A percentile compares a stretch with the other conserved stretches of the same genome.
phyloP scores from a whole-genome alignment of 192 early-diverging fungal species.

The Coemansia sp. region DNA sequence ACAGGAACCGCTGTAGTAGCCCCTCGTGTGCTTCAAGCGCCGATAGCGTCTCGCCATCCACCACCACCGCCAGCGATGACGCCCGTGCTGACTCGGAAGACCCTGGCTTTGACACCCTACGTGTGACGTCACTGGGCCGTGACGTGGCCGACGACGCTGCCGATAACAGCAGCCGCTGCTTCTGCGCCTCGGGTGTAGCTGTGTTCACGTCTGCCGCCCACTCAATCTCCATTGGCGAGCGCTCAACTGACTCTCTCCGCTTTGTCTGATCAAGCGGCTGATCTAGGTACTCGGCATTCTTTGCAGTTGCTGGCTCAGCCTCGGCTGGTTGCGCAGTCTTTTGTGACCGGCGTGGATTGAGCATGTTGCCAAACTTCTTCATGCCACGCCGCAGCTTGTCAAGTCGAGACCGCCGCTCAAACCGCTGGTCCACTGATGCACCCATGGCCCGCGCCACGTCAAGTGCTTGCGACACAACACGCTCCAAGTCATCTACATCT shows the following conservation, averaged over 20 bases:
- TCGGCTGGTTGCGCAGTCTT: too few relatives aligned
- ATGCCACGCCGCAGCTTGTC: constrained; percentile 42
- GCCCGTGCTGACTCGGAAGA: background rate
- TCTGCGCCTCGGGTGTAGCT: background rate
- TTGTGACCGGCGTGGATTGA: constrained; percentile 10
- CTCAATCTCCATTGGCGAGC: background rate
- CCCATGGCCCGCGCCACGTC: constrained; percentile 19
- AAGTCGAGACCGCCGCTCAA: constrained; percentile 26
- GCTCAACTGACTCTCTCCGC: background rate
- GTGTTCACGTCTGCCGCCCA: background rate
- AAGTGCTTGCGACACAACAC: constrained; percentile 24
- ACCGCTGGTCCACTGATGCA: constrained; percentile 37
- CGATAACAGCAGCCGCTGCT: background rate
- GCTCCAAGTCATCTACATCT: constrained; percentile 18
- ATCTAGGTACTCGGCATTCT: too few relatives aligned
- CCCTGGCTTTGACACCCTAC: constrained; percentile 26
- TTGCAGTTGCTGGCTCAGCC: too few relatives aligned
- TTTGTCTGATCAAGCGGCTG: too few relatives aligned
- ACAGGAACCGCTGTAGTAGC: constrained; percentile 64
- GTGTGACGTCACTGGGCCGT: constrained; percentile 19
- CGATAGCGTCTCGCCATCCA: constrained; percentile 86
- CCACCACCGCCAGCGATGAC: constrained; percentile 69
- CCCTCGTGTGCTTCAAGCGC: constrained; percentile 55
- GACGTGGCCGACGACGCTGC: constrained; percentile 5
- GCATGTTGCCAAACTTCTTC: constrained; percentile 39